A percentile compares a stretch with the other conserved stretches of the same genome.
These are phyloP conservation scores for Lentinula aciculospora DNA, from an alignment of 768 basidiomycete genomes.

Conservation along the genomic window DNA sequence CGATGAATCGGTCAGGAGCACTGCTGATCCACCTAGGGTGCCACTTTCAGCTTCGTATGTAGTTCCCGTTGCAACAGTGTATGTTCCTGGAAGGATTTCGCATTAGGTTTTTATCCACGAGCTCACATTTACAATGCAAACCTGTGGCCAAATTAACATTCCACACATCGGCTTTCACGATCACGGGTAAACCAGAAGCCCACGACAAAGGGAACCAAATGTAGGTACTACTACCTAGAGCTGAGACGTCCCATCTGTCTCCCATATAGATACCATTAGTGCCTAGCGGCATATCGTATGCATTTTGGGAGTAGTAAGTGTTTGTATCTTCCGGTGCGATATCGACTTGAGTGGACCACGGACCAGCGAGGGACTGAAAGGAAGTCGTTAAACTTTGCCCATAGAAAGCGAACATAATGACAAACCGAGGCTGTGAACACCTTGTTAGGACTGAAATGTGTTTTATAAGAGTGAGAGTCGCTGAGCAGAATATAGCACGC, in stretches of 20 bases:
- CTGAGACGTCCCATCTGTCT: slow-evolving; percentile 51
- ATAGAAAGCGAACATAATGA: background rate
- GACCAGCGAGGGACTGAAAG: slow-evolving; percentile 41
- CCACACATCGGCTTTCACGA: slow-evolving; percentile 55
- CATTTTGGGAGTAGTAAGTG: slow-evolving; percentile 61
- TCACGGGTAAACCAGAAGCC: slow-evolving; percentile 43
- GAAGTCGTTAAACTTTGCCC: background rate
- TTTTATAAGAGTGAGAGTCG: slow-evolving; percentile 6
- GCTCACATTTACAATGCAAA: slow-evolving; percentile 9
- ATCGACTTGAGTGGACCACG: slow-evolving; percentile 53
- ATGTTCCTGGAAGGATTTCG: slow-evolving; percentile 31
- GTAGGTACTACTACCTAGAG: slow-evolving; percentile 53
- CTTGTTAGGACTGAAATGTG: slow-evolving; percentile 49
- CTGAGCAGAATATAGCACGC: background rate
- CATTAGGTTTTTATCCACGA: background rate
- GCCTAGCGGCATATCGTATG: slow-evolving; percentile 45
- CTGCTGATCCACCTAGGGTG: slow-evolving; percentile 40
- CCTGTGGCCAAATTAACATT: slow-evolving; percentile 42
- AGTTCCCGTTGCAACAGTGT: slow-evolving; percentile 42
- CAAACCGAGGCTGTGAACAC: slow-evolving; percentile 47
- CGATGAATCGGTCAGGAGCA: slow-evolving; percentile 31
- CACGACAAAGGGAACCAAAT: slow-evolving; percentile 59
- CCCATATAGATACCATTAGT: slow-evolving; percentile 56
- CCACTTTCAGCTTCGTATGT: slow-evolving; percentile 54
- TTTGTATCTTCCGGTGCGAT: slow-evolving; percentile 44